Evolutionary conservation across 2,329 filamentous ascomycete genomes (phyloP).

Genomic region (Truncatella angustata): DNA sequence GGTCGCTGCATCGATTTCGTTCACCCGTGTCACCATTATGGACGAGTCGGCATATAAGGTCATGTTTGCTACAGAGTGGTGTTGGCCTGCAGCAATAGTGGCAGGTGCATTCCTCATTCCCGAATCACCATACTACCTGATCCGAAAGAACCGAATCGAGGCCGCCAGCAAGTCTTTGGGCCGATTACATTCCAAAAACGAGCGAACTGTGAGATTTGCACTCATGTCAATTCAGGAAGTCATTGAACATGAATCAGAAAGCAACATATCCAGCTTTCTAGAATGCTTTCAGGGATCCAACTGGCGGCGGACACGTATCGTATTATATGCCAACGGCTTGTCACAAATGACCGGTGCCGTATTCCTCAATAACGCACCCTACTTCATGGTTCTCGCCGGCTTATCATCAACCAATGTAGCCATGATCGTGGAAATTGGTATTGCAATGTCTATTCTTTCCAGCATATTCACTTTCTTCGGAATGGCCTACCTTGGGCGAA

Average conservation of each 20-base stretch:
- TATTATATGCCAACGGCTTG: slow-evolving; percentile 3
- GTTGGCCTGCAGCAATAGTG: slow-evolving; percentile 3
- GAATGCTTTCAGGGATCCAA: slow-evolving; percentile 5
- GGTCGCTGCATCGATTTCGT: slow-evolving; percentile 6
- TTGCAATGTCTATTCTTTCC: slow-evolving; percentile 2
- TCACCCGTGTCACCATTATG: slow-evolving; percentile 6
- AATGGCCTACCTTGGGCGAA: slow-evolving; percentile 1
- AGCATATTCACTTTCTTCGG: slow-evolving; percentile 2
- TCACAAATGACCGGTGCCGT: slow-evolving; percentile 6
- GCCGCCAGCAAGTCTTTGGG: not conserved
- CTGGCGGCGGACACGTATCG: slow-evolving; percentile 4
- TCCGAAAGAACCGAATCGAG: slow-evolving; percentile 9
- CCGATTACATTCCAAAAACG: not conserved
- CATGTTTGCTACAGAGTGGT: slow-evolving; percentile 8
- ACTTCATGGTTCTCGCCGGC: slow-evolving; percentile 7
- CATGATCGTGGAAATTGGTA: slow-evolving; percentile 5
- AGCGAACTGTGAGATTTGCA: not conserved
- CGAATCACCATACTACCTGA: slow-evolving; percentile 5
- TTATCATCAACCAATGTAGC: slow-evolving; percentile 4
- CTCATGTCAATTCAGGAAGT: not conserved
- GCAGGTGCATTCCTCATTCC: slow-evolving; percentile 2
- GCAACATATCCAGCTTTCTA: not conserved
- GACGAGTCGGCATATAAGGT: slow-evolving; percentile 7
- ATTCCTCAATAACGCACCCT: slow-evolving; percentile 6
- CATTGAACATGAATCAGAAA: not conserved